A percentile compares a stretch with the other conserved stretches of the same genome.
phyloP scores from a whole-genome alignment of 2,329 filamentous ascomycete species.

The Diaporthe eres region DNA sequence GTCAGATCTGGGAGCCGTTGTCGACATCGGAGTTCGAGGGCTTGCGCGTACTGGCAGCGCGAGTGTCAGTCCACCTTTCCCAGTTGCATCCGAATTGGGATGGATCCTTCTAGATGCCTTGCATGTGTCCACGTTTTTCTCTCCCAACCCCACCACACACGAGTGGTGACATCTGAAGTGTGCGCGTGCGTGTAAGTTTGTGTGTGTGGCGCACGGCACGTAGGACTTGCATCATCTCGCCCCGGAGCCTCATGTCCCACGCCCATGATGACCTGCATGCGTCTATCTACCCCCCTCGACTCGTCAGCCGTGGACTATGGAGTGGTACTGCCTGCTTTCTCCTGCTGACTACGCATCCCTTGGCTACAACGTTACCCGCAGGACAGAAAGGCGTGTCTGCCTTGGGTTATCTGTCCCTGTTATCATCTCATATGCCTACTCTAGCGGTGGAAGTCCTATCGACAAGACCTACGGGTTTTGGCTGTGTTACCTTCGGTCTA shows the following conservation, averaged over 20 bases:
- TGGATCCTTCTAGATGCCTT: slow-evolving; percentile 5
- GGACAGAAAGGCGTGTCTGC: neutral
- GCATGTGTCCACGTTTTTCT: neutral
- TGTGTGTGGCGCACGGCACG: neutral
- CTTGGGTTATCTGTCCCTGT: neutral
- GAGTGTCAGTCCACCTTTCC: neutral
- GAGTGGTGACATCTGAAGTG: neutral
- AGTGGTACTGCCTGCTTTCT: neutral
- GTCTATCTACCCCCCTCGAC: neutral
- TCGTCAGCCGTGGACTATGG: neutral
- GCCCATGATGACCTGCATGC: slow-evolving; percentile 8
- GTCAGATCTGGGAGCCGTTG: neutral
- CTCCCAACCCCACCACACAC: neutral
- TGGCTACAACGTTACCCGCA: neutral
- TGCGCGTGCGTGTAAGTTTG: too few species aligned
- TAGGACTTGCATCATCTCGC: neutral
- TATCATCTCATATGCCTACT: neutral
- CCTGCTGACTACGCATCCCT: neutral
- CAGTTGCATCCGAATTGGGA: too few species aligned
- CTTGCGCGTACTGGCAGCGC: slow-evolving; percentile 19
- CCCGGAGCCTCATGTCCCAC: slow-evolving; percentile 12
- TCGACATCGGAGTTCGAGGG: slow-evolving; percentile 14
- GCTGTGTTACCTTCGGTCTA: neutral
- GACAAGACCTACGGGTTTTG: neutral
- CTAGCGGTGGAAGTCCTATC: neutral